Conservation (phyloP, 257 asterid genomes). For the Gynochthodes officinalis region DNA sequence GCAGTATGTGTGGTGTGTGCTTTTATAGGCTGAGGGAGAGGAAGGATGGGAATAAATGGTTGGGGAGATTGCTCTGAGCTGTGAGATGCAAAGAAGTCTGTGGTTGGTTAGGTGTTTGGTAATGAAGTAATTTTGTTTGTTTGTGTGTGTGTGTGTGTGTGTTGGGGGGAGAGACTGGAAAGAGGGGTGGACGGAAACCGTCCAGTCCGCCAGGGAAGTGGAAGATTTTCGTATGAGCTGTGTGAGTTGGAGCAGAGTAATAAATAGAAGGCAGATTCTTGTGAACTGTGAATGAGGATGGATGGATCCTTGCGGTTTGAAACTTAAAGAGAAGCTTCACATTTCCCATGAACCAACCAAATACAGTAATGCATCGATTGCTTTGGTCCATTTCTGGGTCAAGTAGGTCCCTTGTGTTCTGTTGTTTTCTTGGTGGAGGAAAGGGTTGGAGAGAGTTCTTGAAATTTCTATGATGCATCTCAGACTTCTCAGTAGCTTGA, state of each 20-base stretch:
- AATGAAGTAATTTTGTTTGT: background rate
- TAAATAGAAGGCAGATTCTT: slow-evolving; percentile 5
- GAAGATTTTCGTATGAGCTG: background rate
- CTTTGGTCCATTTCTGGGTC: too few relatives aligned
- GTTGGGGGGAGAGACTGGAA: background rate
- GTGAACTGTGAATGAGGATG: too few relatives aligned
- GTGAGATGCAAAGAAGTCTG: background rate
- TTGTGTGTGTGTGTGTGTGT: background rate
- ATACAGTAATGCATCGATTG: too few relatives aligned
- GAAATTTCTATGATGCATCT: too few relatives aligned
- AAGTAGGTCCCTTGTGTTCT: too few relatives aligned
- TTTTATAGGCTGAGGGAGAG: background rate
- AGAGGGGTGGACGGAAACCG: too few relatives aligned
- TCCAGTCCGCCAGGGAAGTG: background rate
- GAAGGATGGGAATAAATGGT: background rate
- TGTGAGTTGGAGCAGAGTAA: background rate
- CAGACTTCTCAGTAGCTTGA: too few relatives aligned
- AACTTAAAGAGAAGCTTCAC: too few relatives aligned
- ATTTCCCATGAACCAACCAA: too few relatives aligned
- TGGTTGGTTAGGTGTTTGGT: background rate
- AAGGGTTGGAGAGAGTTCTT: too few relatives aligned
- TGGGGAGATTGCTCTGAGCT: background rate
- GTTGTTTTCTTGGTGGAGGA: too few relatives aligned
- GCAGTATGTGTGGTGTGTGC: background rate
- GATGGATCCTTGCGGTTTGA: too few relatives aligned